Evolutionary conservation across 2,329 filamentous ascomycete species (phyloP).

Genomic region (Colletotrichum cereale): DNA sequence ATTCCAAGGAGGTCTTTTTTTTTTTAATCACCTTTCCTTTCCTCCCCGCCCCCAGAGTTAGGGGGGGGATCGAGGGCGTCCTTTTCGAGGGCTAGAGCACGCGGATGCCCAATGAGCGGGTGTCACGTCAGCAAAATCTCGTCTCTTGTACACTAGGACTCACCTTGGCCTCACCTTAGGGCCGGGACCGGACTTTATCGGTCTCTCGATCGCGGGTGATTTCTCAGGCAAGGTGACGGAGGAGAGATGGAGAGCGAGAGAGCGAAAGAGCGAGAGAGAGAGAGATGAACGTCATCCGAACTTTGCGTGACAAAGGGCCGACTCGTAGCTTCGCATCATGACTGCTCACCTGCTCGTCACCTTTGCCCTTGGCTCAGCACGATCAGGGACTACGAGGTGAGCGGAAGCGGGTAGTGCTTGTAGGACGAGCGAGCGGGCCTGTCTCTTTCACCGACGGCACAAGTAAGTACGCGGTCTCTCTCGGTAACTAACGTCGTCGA

Average conservation of each 20-base stretch:
- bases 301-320: neutral
- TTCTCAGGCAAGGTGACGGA: neutral
- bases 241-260: neutral
- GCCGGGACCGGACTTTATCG: neutral
- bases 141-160: neutral
- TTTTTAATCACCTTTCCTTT: no score
- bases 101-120: neutral
- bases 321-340: no score
- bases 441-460: constrained; percentile 3
- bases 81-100: neutral
- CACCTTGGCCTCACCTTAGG: constrained; percentile 26
- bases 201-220: neutral
- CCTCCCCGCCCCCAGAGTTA: no score
- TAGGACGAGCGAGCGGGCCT: neutral
- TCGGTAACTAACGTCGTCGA: neutral
- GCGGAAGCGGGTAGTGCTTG: neutral
- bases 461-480: neutral
- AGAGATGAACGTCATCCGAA: constrained; percentile 25
- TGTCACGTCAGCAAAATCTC: constrained; percentile 24
- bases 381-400: neutral
- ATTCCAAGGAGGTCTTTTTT: neutral
- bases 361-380: neutral
- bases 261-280: neutral
- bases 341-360: constrained; percentile 11
- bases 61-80: neutral